A percentile compares a stretch with the other conserved stretches of the same genome.
phyloP scores from a whole-genome alignment of 202 grass and related monocot genomes.

The Musa balbisiana region DNA sequence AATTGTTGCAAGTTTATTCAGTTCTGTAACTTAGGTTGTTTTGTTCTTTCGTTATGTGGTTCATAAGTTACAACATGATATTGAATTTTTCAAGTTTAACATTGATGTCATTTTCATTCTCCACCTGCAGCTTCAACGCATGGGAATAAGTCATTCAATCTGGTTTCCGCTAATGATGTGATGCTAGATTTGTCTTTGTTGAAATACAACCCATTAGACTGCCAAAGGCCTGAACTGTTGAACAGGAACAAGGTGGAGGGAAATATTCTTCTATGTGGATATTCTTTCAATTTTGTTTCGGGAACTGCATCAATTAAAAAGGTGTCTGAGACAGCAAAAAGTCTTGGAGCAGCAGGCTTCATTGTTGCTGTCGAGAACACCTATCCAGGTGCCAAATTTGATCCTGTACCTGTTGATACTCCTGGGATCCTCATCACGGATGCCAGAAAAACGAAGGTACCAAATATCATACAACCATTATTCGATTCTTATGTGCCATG shows the following conservation, averaged over 20 bases:
- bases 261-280: constrained; percentile 89
- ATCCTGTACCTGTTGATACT: constrained; percentile 88
- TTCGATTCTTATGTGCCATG: too few relatives aligned
- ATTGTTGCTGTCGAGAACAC: constrained; percentile 81
- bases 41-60: neutral
- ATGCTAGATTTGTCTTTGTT: constrained; percentile 60
- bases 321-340: constrained; percentile 75
- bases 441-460: constrained; percentile 77
- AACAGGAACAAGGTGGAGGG: constrained; percentile 82
- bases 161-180: constrained; percentile 84
- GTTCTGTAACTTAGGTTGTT: neutral
- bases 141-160: constrained; percentile 56
- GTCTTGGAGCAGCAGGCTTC: constrained; percentile 80
- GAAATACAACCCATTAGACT: constrained; percentile 87
- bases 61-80: neutral
- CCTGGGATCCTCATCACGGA: constrained; percentile 93
- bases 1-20: too few relatives aligned
- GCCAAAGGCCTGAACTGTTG: constrained; percentile 86
- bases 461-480: too few relatives aligned
- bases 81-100: neutral
- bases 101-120: constrained; percentile 15
- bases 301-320: constrained; percentile 96
- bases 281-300: constrained; percentile 96
- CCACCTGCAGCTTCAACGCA: constrained; percentile 80
- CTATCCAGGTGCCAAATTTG: constrained; percentile 94